Conservation (phyloP, 2,329 filamentous ascomycete genomes). For the Fusarium coffeatum region DNA sequence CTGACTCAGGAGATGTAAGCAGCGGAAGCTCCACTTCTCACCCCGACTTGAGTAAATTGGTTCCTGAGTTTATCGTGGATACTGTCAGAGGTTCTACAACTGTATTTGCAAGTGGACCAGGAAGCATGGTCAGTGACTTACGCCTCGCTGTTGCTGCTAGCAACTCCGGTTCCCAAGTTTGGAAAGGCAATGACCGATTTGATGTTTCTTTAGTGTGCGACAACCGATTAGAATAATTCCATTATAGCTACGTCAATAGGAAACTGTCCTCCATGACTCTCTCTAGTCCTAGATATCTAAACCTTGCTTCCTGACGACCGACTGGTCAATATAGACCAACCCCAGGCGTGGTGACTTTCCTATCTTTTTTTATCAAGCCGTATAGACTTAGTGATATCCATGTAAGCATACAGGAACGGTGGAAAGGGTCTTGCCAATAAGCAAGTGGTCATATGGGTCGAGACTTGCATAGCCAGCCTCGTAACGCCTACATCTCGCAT, state of each 20-base stretch:
- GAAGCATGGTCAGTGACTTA: not conserved
- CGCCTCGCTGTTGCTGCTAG: not conserved
- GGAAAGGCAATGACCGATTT: not conserved
- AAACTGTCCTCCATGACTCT: too few species aligned
- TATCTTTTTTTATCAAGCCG: too few species aligned
- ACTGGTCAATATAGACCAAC: too few species aligned
- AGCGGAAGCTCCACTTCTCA: not conserved
- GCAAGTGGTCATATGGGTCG: too few species aligned
- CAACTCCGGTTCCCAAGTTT: not conserved
- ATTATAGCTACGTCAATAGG: accelerated
- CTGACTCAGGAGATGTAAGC: not conserved
- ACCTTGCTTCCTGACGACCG: too few species aligned
- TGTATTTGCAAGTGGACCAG: not conserved
- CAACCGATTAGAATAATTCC: not conserved
- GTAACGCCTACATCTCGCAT: too few species aligned
- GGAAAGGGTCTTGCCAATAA: too few species aligned
- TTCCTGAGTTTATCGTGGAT: not conserved
- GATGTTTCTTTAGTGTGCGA: not conserved
- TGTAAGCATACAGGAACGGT: too few species aligned
- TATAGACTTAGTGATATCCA: too few species aligned
- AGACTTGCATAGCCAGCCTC: too few species aligned
- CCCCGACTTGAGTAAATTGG: not conserved
- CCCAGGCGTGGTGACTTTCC: too few species aligned
- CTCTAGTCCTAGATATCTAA: too few species aligned
- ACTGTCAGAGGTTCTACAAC: not conserved